Conservation (phyloP, 345 rosid genomes). For the Murraya koenigii region DNA sequence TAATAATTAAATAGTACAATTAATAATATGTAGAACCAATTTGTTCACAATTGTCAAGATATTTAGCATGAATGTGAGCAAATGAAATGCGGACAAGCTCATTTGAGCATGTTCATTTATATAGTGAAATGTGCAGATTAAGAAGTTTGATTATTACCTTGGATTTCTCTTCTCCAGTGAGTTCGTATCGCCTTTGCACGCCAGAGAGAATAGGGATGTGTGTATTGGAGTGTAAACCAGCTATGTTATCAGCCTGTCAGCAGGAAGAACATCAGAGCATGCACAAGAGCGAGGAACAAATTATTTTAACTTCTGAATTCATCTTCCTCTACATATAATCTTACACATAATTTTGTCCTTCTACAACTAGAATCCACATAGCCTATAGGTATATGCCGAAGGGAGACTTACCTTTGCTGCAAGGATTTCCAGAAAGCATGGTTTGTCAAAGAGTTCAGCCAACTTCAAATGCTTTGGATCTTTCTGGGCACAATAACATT, state of each 20-base stretch:
- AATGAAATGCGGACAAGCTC: too few relatives aligned
- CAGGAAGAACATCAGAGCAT: neutral
- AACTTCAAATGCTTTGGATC: conserved; percentile 46
- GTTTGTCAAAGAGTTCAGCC: conserved; percentile 59
- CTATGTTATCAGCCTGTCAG: conserved; percentile 43
- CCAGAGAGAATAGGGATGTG: conserved; percentile 54
- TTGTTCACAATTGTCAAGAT: too few relatives aligned
- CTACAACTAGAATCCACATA: too few relatives aligned
- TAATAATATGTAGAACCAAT: too few relatives aligned
- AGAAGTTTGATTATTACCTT: conserved; percentile 26
- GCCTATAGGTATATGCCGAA: too few relatives aligned
- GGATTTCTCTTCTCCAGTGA: conserved; percentile 48
- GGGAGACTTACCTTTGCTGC: conserved; percentile 38
- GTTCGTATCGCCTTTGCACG: conserved; percentile 48
- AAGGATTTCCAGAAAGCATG: conserved; percentile 54
- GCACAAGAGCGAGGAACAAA: neutral
- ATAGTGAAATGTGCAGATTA: too few relatives aligned
- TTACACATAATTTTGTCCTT: too few relatives aligned
- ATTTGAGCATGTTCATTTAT: too few relatives aligned
- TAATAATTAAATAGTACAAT: too few relatives aligned
- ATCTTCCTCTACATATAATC: neutral
- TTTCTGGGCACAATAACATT: conserved; percentile 25
- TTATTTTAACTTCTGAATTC: neutral
- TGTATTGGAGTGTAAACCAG: conserved; percentile 51
- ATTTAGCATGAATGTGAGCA: too few relatives aligned